phyloP scores from a whole-genome alignment of 2,329 filamentous ascomycete genomes.

The Fusarium marasasianum region DNA sequence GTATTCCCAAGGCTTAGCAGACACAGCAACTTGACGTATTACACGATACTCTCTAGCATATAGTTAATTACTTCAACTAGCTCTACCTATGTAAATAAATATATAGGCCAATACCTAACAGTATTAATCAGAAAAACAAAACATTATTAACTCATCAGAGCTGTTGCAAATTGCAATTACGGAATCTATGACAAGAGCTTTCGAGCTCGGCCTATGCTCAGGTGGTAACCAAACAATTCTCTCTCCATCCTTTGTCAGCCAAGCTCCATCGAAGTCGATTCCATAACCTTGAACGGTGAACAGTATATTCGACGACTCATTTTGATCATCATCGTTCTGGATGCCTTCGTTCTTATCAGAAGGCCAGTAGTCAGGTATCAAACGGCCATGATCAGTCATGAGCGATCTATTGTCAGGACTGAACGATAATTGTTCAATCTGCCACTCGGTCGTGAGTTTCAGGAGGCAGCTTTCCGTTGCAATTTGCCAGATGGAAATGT shows the following conservation, averaged over 20 bases:
- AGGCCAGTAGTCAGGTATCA: background rate
- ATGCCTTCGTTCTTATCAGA: background rate
- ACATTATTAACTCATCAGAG: background rate
- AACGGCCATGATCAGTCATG: background rate
- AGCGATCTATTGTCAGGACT: background rate
- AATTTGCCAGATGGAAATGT: background rate
- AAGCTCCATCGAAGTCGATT: background rate
- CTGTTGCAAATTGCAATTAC: background rate
- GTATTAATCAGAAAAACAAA: background rate
- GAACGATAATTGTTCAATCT: background rate
- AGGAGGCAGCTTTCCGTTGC: background rate
- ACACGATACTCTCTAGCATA: background rate
- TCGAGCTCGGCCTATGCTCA: background rate
- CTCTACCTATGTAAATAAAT: background rate
- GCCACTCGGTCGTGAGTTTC: background rate
- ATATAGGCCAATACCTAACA: background rate
- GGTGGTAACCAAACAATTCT: background rate
- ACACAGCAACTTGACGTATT: background rate
- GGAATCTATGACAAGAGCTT: background rate
- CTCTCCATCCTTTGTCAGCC: background rate
- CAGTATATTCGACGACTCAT: accelerated
- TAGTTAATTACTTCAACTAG: accelerated
- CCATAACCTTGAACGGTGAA: background rate
- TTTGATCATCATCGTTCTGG: background rate
- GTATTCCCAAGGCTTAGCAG: background rate